These are phyloP conservation scores for Dothiorella sarmentorum DNA, from an alignment of 2,329 filamentous ascomycete genomes.

Conservation along the genomic window DNA sequence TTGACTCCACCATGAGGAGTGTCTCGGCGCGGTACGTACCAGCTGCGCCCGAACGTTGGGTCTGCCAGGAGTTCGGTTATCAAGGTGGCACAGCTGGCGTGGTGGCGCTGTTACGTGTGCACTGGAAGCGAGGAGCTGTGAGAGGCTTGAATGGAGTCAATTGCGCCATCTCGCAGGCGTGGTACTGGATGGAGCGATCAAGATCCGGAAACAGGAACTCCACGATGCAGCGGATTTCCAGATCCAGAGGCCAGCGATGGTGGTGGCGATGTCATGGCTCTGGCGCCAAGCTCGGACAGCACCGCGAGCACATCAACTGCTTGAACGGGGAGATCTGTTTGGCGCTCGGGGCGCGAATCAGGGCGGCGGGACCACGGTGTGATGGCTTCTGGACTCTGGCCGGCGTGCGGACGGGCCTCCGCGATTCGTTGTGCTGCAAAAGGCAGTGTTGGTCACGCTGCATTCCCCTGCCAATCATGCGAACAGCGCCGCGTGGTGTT, in stretches of 20 bases:
- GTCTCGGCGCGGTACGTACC: not conserved
- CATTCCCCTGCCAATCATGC: slow-evolving; percentile 17
- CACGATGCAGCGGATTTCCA: not conserved
- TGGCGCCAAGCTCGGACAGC: slow-evolving; percentile 1
- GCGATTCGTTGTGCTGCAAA: slow-evolving; percentile 7
- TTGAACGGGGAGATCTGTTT: slow-evolving; percentile 9
- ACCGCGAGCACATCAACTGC: not conserved
- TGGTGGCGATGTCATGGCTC: slow-evolving; percentile 8
- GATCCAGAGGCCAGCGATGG: not conserved
- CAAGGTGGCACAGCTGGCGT: not conserved
- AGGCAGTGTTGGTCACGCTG: not conserved
- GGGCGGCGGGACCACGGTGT: not conserved
- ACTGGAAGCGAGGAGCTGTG: not conserved
- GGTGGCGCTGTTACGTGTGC: slow-evolving; percentile 1
- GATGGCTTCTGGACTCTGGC: not conserved
- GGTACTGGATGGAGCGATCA: slow-evolving; percentile 9
- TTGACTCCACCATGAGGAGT: not conserved
- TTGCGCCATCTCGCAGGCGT: slow-evolving; percentile 12
- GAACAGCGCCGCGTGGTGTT: slow-evolving; percentile 7
- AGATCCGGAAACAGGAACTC: not conserved
- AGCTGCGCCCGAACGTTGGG: not conserved
- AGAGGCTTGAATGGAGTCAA: not conserved
- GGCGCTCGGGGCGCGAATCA: slow-evolving; percentile 1
- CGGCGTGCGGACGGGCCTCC: not conserved
- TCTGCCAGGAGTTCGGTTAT: not conserved